Evolutionary conservation across 1,284 basidiomycete genomes (phyloP), one percentile per base, ranked within the genome.

Genomic region (Neotropicomus parvogracilis): DNA sequence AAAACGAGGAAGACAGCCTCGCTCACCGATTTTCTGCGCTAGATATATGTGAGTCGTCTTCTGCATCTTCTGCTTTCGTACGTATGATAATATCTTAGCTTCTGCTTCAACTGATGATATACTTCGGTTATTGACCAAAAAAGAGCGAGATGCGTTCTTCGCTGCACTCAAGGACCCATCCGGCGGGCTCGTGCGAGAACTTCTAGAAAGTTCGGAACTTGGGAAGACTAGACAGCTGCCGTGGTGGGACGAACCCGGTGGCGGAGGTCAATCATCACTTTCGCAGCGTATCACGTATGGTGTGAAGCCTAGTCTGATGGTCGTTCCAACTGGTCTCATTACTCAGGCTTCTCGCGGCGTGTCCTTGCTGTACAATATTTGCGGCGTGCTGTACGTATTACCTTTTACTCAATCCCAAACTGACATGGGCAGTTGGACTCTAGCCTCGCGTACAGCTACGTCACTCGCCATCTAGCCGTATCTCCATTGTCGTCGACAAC

Each of bases 361-460:
- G 16, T 69, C 75, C 2, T 66, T 89, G 14, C 57, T 82, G 8
- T 87, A 83, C 56, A 90, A 89, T 49, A 67, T 85, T 27, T 76
- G 73, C 35, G 77, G 79, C 3, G 64, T 87, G n/a, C 73, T 78
- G 88, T 88, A 61, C 48, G 85, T 71, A 4, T 24, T 11, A 11
- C 12, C 44, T 46, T 17, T 40, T 32, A 13, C 14, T 16, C 26
- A 1, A 12, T 37, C n/a, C 31, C 17, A n/a, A 29, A 20, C 48
- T 49, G 32, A 49, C 28, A 16, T 24, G 46, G 31, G 41, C 5
- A 27, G 44, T 44, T 14, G 20, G 36, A 35, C 20, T 41, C 26
- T 46, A 88, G 86, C 47, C 69, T 88, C 40, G 75, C 80, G 12
- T 90, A 90, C 58, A 71, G 78, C 3, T 87, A 81, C 56, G 67